These are phyloP conservation scores for Penicillium pancosmium DNA, from an alignment of 495 filamentous ascomycete genomes.

Conservation along the genomic window DNA sequence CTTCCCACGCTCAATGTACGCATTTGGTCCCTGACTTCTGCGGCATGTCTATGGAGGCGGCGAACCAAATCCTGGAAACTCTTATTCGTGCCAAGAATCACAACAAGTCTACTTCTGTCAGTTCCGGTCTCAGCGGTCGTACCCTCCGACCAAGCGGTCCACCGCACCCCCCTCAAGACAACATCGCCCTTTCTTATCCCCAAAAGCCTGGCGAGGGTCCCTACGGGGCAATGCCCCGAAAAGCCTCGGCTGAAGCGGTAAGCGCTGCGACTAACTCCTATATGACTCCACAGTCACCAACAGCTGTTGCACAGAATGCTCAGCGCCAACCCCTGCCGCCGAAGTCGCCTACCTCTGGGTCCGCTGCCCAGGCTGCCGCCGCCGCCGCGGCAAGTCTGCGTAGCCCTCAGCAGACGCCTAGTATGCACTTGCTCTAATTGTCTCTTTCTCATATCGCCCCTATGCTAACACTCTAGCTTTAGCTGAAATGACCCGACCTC, in stretches of 20 bases:
- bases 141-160: slow-evolving; percentile 64
- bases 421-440: slow-evolving; percentile 27
- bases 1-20: slow-evolving; percentile 86
- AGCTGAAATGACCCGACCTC: slow-evolving; percentile 42
- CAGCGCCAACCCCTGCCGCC: slow-evolving; percentile 41
- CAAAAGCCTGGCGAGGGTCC: slow-evolving; percentile 52
- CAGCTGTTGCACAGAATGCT: slow-evolving; percentile 29
- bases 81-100: slow-evolving; percentile 48
- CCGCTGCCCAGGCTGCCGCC: slow-evolving; percentile 37
- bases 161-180: slow-evolving; percentile 53
- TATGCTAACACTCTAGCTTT: slow-evolving; percentile 12
- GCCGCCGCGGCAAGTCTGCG: slow-evolving; percentile 38
- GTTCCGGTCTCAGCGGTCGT: slow-evolving; percentile 61
- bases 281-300: slow-evolving; percentile 47
- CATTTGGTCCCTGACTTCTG: slow-evolving; percentile 99
- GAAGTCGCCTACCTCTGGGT: slow-evolving; percentile 35
- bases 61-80: slow-evolving; percentile 81
- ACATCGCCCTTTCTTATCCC: slow-evolving; percentile 40
- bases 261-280: slow-evolving; percentile 51
- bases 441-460: not conserved
- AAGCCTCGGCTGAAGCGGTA: slow-evolving; percentile 48
- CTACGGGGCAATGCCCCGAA: slow-evolving; percentile 52
- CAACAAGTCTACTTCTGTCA: slow-evolving; percentile 49
- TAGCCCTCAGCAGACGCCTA: slow-evolving; percentile 35
- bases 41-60: slow-evolving; percentile 97